Base-by-base conservation (phyloP, 1,284 basidiomycete species). In the Cutaneotrichosporon daszewskae region DNA sequence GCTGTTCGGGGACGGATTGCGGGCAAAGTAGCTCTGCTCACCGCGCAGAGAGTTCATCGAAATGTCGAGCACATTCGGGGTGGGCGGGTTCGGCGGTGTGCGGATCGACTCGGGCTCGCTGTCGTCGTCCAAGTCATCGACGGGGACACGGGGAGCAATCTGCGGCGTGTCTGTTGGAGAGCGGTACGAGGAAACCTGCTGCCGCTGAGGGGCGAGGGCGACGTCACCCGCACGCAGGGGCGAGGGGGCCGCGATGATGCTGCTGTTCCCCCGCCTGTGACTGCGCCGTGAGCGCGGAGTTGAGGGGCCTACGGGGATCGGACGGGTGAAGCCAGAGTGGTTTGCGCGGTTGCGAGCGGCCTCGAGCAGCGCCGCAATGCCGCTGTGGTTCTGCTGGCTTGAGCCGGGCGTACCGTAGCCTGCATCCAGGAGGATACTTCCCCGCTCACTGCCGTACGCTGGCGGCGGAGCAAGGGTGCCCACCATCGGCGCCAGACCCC, bases 401-500 rank as follows among this genome's bases (percentile, higher is more conserved):
- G 38, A 40, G 11, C 58, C 59, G 7, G 69, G 64, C 11, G 68
- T 68, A 4, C 69, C 70, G 38, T 71, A 73, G 1, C 88, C 90
- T 2, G 89, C 86, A 66, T 92, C 90, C 7, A 96, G 77, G 7
- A 96, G 74, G 48, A 96, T 94, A 63, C 87, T 92, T 11, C 92
- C 91, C 14, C 88, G 78, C 66, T 96, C 90, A 55, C 85, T 89
- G 17, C 91, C 91, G 66, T 96, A 96, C 0, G 92, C 89, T 2
- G 91, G 91, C 17, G 91, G 91, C 20, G 91, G 91, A 1, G 92
- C 91, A 9, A 96, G 77, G 1, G 92, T 96, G 31, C 91, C 91
- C 14, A 89, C 83, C 70, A 89, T 94, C 6, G 91, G 91, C 19
- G 92, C 91, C 27, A 96, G 73, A 18, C 91, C 91, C 92, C 91